phyloP scores from a whole-genome alignment of 352 stramenopile species.

The Globisporangium abappressorium region DNA sequence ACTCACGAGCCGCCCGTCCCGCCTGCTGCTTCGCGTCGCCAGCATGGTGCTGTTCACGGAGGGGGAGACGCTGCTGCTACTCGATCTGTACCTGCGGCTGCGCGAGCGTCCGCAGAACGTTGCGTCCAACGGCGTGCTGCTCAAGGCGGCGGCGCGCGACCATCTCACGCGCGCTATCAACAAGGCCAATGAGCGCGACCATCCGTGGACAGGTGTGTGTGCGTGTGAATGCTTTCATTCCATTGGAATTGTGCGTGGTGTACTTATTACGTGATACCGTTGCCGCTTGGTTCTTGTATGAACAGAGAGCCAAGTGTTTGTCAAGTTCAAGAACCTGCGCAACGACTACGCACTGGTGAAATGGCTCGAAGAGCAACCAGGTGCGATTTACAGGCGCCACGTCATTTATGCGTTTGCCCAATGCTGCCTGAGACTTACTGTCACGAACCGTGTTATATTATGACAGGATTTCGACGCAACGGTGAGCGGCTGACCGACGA shows the following conservation, averaged over 20 bases:
- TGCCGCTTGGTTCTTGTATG: background rate
- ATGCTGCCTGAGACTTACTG: no score
- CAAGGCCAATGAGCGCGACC: constrained; percentile 24
- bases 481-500: constrained; percentile 35
- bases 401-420: background rate
- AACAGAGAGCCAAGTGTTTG: constrained; percentile 45
- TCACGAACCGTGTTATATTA: no score
- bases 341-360: constrained; percentile 46
- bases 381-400: constrained; percentile 2
- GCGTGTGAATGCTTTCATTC: background rate
- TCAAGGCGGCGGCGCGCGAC: constrained; percentile 41
- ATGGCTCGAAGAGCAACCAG: constrained; percentile 44
- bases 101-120: constrained; percentile 42
- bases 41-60: constrained; percentile 61
- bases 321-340: constrained; percentile 71
- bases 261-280: background rate
- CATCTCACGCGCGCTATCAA: constrained; percentile 48
- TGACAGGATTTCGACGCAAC: constrained; percentile 29
- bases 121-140: constrained; percentile 42
- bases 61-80: constrained; percentile 41
- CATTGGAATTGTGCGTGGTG: background rate
- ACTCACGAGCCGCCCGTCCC: background rate
- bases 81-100: constrained; percentile 47
- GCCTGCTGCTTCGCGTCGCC: background rate
- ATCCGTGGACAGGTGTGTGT: constrained; percentile 32